phyloP scores from a whole-genome alignment of 1,284 basidiomycete genomes.

The Golubevia sp. region DNA sequence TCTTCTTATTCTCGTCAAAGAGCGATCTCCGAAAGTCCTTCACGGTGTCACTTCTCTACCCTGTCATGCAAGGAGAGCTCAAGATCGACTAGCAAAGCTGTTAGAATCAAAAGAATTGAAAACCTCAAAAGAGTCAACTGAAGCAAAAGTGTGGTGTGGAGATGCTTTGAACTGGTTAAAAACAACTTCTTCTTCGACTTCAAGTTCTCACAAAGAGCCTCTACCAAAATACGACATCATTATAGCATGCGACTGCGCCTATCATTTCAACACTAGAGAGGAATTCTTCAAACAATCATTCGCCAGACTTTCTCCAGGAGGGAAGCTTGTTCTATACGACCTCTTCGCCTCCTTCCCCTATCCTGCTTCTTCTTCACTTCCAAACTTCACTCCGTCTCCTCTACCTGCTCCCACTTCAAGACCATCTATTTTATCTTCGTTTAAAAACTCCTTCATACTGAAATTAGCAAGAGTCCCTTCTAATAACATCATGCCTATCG shows the following conservation, averaged over 20 bases:
- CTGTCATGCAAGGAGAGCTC: constrained; percentile 28
- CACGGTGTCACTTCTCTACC: constrained; percentile 49
- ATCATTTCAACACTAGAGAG: constrained; percentile 42
- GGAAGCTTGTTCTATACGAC: constrained; percentile 43
- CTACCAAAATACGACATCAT: constrained; percentile 34
- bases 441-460: constrained; percentile 23
- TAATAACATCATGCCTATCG: constrained; percentile 25
- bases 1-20: constrained; percentile 27
- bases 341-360: constrained; percentile 38
- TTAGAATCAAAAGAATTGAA: not conserved
- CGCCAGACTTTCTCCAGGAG: constrained; percentile 27
- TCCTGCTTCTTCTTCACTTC: constrained; percentile 11
- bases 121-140: not conserved
- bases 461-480: constrained; percentile 21
- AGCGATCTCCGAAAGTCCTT: constrained; percentile 20
- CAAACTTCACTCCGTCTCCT: constrained; percentile 4
- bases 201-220: no score
- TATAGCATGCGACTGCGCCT: constrained; percentile 56
- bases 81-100: constrained; percentile 8
- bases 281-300: constrained; percentile 31
- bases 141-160: not conserved
- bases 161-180: not conserved
- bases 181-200: constrained; percentile 12
- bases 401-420: constrained; percentile 15
- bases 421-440: constrained; percentile 11